These are phyloP conservation scores for Omphalotus olearius DNA, from an alignment of 1,284 basidiomycete genomes.

Conservation along the genomic window DNA sequence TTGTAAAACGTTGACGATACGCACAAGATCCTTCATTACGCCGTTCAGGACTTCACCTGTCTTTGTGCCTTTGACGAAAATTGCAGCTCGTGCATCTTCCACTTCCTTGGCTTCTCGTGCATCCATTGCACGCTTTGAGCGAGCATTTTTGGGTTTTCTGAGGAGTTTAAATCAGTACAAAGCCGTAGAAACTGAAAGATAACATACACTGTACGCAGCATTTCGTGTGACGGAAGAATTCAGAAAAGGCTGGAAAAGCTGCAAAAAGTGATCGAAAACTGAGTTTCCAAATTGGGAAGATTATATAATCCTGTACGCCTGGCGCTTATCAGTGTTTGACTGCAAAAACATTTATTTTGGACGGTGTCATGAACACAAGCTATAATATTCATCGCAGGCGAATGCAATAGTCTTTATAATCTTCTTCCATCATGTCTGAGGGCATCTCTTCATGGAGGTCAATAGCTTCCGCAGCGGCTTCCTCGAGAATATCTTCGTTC, in stretches of 20 bases:
- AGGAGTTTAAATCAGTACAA: neutral
- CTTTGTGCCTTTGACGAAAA: constrained; percentile 90
- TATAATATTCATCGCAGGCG: too few species aligned
- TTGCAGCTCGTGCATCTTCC: constrained; percentile 79
- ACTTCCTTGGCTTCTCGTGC: constrained; percentile 87
- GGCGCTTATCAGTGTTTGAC: too few species aligned
- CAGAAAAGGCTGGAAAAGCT: too few species aligned
- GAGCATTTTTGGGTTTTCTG: constrained; percentile 96
- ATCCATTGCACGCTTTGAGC: constrained; percentile 91
- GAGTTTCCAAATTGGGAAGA: neutral
- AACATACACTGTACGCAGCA: constrained; percentile 38
- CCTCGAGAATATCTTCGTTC: constrained; percentile 28
- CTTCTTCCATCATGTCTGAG: constrained; percentile 25
- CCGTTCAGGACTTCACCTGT: constrained; percentile 77
- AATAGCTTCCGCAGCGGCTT: constrained; percentile 22
- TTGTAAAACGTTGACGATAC: constrained; percentile 25
- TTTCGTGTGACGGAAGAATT: constrained; percentile 18
- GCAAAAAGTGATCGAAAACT: neutral
- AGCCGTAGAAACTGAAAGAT: neutral
- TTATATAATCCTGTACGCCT: neutral
- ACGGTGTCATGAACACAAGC: too few species aligned
- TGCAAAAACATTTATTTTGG: neutral
- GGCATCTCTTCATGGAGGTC: constrained; percentile 31
- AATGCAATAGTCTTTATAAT: too few species aligned
- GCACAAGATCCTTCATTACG: constrained; percentile 86